These are phyloP conservation scores for Albifimbria verrucaria DNA, from an alignment of 2,329 filamentous ascomycete genomes.

Conservation along the genomic window DNA sequence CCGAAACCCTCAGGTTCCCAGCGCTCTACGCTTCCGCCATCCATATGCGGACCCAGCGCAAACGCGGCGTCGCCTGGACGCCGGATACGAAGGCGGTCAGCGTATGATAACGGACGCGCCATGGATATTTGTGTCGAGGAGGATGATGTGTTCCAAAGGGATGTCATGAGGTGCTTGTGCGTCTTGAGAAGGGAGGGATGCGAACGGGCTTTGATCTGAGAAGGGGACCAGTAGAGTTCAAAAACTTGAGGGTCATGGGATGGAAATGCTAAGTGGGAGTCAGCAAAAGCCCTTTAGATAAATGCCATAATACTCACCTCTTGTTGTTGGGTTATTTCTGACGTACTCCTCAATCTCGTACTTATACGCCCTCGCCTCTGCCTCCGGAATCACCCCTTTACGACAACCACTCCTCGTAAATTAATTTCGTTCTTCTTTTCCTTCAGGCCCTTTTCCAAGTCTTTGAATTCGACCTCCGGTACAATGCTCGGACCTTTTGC, in stretches of 20 bases:
- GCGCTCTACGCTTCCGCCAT: conserved; percentile 71
- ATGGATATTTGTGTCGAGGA: conserved; percentile 44
- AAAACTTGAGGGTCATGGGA: conserved; percentile 65
- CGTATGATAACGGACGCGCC: conserved; percentile 61
- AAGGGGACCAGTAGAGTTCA: conserved; percentile 71
- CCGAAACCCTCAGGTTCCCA: conserved; percentile 72
- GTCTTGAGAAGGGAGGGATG: conserved; percentile 61
- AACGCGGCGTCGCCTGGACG: conserved; percentile 69
- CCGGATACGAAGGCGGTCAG: conserved; percentile 69
- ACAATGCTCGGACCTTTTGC: conserved; percentile 44
- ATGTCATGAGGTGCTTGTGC: conserved; percentile 59
- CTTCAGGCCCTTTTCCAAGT: conserved; percentile 37
- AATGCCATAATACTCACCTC: conserved; percentile 31
- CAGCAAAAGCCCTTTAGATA: background rate
- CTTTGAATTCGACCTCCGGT: conserved; percentile 47
- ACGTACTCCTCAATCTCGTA: conserved; percentile 63
- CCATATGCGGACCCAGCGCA: conserved; percentile 69
- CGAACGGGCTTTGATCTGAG: conserved; percentile 64
- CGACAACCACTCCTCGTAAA: conserved; percentile 60
- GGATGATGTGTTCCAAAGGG: conserved; percentile 57
- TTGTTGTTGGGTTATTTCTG: conserved; percentile 56
- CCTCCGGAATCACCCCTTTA: conserved; percentile 62
- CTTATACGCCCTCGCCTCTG: conserved; percentile 64
- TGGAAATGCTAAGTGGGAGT: conserved; percentile 54
- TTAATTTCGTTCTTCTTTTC: conserved; percentile 46